Conservation (phyloP, 371 early-diverging fungal species). For the Mycotypha africana region DNA sequence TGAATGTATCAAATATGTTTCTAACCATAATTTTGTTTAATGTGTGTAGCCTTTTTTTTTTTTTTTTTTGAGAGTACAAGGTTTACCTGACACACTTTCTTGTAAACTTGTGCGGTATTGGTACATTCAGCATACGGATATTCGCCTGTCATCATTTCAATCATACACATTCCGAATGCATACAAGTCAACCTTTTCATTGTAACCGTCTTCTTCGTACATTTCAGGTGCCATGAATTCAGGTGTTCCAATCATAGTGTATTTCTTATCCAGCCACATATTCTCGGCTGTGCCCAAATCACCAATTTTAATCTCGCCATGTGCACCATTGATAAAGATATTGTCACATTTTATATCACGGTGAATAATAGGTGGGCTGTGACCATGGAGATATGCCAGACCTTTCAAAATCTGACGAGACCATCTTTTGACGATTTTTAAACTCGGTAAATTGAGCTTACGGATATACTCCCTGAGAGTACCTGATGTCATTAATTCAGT, state of each 20-base stretch:
- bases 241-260: constrained; percentile 73
- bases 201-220: constrained; percentile 85
- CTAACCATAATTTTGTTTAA: no score
- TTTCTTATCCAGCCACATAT: constrained; percentile 44
- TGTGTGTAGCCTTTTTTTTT: no score
- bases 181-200: constrained; percentile 88
- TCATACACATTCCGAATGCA: constrained; percentile 91
- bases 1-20: no score
- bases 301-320: constrained; percentile 81
- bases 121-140: constrained; percentile 88
- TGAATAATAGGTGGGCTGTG: constrained; percentile 78
- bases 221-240: constrained; percentile 91
- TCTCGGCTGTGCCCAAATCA: constrained; percentile 76
- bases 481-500: constrained; percentile 95
- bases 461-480: constrained; percentile 67
- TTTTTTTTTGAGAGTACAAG: not conserved
- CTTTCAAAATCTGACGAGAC: constrained; percentile 69
- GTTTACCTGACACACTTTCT: constrained; percentile 66
- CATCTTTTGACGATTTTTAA: constrained; percentile 69
- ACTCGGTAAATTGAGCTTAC: constrained; percentile 61
- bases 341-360: constrained; percentile 68
- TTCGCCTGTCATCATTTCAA: constrained; percentile 87
- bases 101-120: constrained; percentile 83
- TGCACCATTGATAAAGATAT: constrained; percentile 79
- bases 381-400: constrained; percentile 73